phyloP scores from a whole-genome alignment of 2,329 filamentous ascomycete species.

The Claviceps capensis region DNA sequence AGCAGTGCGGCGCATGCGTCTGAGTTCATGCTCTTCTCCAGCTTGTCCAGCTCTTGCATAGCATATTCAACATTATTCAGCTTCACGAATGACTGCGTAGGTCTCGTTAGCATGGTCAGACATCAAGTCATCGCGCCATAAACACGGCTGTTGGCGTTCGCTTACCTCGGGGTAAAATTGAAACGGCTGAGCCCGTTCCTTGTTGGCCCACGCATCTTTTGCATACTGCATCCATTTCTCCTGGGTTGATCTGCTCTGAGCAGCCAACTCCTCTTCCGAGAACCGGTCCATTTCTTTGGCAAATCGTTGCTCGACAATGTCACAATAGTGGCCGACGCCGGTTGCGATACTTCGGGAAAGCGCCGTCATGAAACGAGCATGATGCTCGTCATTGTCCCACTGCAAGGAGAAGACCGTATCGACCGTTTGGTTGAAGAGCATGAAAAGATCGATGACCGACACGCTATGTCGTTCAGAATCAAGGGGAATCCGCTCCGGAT shows the following conservation, averaged over 20 bases:
- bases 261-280: constrained; percentile 74
- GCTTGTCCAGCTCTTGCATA: constrained; percentile 77
- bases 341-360: constrained; percentile 72
- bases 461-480: constrained; percentile 85
- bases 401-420: constrained; percentile 75
- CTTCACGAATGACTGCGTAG: constrained; percentile 78
- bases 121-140: neutral
- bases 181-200: constrained; percentile 90
- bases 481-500: constrained; percentile 46
- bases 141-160: constrained; percentile 3
- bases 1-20: constrained; percentile 80
- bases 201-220: constrained; percentile 82
- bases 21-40: constrained; percentile 82
- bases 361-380: constrained; percentile 94
- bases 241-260: constrained; percentile 65
- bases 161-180: constrained; percentile 86
- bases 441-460: constrained; percentile 86
- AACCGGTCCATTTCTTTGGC: constrained; percentile 84
- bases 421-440: constrained; percentile 82
- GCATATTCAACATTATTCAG: constrained; percentile 96
- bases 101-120: constrained; percentile 14
- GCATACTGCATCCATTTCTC: constrained; percentile 89
- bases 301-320: constrained; percentile 76
- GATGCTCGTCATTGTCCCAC: constrained; percentile 88
- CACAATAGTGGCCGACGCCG: constrained; percentile 80